phyloP scores from a whole-genome alignment of 2,329 filamentous ascomycete species.

The Aspergillus neotritici region DNA sequence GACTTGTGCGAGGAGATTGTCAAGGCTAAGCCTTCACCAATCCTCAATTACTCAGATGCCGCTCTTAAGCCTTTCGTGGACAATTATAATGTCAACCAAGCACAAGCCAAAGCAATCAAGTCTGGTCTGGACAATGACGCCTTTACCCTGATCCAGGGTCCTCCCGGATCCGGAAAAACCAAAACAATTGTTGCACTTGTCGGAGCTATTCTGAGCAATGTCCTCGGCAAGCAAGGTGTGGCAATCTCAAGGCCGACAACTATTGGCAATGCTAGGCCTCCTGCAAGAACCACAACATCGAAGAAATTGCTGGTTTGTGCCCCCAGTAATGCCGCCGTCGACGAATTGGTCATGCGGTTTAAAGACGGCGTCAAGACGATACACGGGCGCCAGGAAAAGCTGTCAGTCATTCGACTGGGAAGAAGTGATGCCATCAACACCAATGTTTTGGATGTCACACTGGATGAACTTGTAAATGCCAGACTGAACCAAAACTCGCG shows the following conservation, averaged over 20 bases:
- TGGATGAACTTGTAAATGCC: slow-evolving; percentile 82
- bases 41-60: slow-evolving; percentile 73
- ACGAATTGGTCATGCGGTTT: slow-evolving; percentile 88
- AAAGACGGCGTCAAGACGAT: slow-evolving; percentile 79
- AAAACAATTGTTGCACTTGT: slow-evolving; percentile 98
- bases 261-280: slow-evolving; percentile 31
- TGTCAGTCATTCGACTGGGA: slow-evolving; percentile 85
- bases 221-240: slow-evolving; percentile 46
- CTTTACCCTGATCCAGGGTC: slow-evolving; percentile 92
- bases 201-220: slow-evolving; percentile 69
- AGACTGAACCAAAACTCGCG: slow-evolving; percentile 52
- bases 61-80: slow-evolving; percentile 63
- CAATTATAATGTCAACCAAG: slow-evolving; percentile 79
- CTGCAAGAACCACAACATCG: slow-evolving; percentile 35
- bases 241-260: slow-evolving; percentile 42
- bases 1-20: slow-evolving; percentile 91
- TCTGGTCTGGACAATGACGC: slow-evolving; percentile 93
- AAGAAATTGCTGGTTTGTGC: slow-evolving; percentile 95
- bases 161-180: slow-evolving; percentile 94
- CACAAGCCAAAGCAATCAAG: slow-evolving; percentile 85
- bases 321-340: slow-evolving; percentile 96
- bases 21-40: slow-evolving; percentile 80
- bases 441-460: slow-evolving; percentile 80
- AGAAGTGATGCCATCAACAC: slow-evolving; percentile 88
- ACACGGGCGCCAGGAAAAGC: slow-evolving; percentile 64